Evolutionary conservation across 768 basidiomycete species (phyloP), one percentile per base, ranked within the genome.

Genomic region (Scleroderma bovista): DNA sequence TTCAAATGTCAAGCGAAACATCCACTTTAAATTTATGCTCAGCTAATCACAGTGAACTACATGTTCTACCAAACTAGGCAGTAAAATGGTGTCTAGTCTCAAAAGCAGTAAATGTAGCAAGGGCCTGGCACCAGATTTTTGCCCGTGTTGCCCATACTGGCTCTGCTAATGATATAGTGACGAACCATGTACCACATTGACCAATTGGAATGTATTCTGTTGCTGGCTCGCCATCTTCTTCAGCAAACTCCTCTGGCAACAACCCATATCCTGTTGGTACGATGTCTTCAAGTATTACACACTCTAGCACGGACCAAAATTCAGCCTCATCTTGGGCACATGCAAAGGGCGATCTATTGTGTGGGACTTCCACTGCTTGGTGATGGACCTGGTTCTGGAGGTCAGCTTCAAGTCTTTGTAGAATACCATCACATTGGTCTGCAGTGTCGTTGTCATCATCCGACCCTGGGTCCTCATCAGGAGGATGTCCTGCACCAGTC

Each of bases 231-330:
- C 26, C 9, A 29, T 9, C 9, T 4, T 44, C 5, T 1, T 47
- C 47, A 2, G 24, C 55, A 53, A 51, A 54, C 38, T 58, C 55
- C 17, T 41, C 31, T 6, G 40, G 44, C 5, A 48, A 31, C 16
- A 59, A 23, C 15, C 55, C 53, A 39, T 54, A 60, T 33, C 57
- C 55, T 8, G 22, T 11, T 0, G 53, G 57, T n/a, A 52, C 24
- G 17, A 52, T 36, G 1, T 47, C 39, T 12, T 44, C 15, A 1
- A 15, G 17, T 8, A 46, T 12, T 11, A 53, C 32, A 40, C n/a
- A 5, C 36, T 44, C 23, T n/a, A 45, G 36, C 46, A 50, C 15
- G 44, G 17, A 26, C 43, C 31, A 39, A 48, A 23, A 46, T 20
- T 32, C 34, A 31, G 11, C 22, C 6, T 46, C 34, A 1, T 51